phyloP scores from a whole-genome alignment of 164 flowering plant genomes.

The Tetracentron sinense region DNA sequence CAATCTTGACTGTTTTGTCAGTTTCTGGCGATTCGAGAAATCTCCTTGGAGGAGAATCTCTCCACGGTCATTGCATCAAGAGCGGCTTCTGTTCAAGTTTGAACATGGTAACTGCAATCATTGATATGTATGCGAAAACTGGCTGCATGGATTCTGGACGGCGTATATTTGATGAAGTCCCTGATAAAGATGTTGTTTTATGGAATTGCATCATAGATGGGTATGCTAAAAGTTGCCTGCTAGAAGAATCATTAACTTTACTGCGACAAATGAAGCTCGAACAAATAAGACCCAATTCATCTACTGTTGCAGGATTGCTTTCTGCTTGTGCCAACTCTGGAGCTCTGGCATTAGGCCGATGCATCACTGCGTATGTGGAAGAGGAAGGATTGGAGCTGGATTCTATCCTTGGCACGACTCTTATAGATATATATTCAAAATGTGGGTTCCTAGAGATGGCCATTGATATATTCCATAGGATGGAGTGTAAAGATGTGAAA shows the following conservation, averaged over 20 bases:
- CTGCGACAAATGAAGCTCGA: slow-evolving; percentile 29
- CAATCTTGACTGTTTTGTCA: slow-evolving; percentile 25
- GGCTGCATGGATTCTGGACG: slow-evolving; percentile 25
- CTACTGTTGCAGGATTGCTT: slow-evolving; percentile 45
- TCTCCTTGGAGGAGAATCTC: slow-evolving; percentile 23
- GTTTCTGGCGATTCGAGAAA: slow-evolving; percentile 29
- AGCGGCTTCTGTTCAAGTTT: slow-evolving; percentile 27
- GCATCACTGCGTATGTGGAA: slow-evolving; percentile 25
- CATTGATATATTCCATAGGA: slow-evolving; percentile 31
- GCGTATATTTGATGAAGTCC: slow-evolving; percentile 24
- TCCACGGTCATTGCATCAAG: slow-evolving; percentile 42
- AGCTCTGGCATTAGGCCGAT: slow-evolving; percentile 20
- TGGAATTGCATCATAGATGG: slow-evolving; percentile 52
- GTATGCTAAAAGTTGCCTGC: slow-evolving; percentile 33
- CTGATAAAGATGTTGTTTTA: slow-evolving; percentile 32
- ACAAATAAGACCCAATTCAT: slow-evolving; percentile 35
- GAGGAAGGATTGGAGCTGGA: slow-evolving; percentile 28
- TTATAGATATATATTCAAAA: slow-evolving; percentile 45
- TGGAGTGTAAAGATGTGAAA: slow-evolving; percentile 36
- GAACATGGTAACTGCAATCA: slow-evolving; percentile 34
- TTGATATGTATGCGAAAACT: slow-evolving; percentile 36
- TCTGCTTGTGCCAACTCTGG: slow-evolving; percentile 38
- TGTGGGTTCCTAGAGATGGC: slow-evolving; percentile 38
- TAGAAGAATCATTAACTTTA: slow-evolving; percentile 30
- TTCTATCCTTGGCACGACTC: slow-evolving; percentile 41